Evolutionary conservation across 1,284 basidiomycete species (phyloP), one percentile per base, ranked within the genome.

Genomic region (Malassezia sp.): DNA sequence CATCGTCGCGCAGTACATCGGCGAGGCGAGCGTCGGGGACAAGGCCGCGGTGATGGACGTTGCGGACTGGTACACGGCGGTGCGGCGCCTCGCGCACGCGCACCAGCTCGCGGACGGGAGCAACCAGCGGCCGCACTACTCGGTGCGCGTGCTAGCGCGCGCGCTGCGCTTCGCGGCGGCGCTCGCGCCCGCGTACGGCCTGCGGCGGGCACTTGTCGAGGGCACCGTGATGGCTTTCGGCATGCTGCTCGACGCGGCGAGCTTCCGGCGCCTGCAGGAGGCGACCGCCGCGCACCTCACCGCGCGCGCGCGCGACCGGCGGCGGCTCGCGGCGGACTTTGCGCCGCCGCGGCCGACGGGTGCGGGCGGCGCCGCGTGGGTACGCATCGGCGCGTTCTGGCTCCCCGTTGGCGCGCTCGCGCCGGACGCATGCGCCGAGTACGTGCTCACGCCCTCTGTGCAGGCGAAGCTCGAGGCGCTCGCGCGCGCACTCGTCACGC

Each of bases 211-310:
- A 1, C 74, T 97, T 14, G 96, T 86, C 84, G 93, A 97, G 72
- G 91, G 91, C 2, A 89, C 85, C 65, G 68, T 91, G 53, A 97
- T 97, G 93, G 82, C 88, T 0, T 99, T 97, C 71, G 93, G 87
- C 3, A 93, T 95, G 85, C 80, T 84, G 2, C 77, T 99, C 30
- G 87, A 96, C 61, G 74, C 73, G 1, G 72, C 76, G n/a, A 89
- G 87, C 60, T 77, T 80, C 0, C 31, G 8, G 10, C 75, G 77
- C 38, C 69, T 78, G n/a, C 85, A 87, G 2, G 78, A 76, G 5
- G 74, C 90, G 11, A 82, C 84, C 10, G 80, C 84, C 56, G 81
- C 80, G 59, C 78, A 89, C 69, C 75, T 96, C n/a, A 76, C 97
- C 14, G 75, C 79, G 5, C 82, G 82, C 9, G 82, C 90, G 26